These are phyloP conservation scores for Acidomyces sp. DNA, from an alignment of 495 filamentous ascomycete species.

Conservation along the genomic window DNA sequence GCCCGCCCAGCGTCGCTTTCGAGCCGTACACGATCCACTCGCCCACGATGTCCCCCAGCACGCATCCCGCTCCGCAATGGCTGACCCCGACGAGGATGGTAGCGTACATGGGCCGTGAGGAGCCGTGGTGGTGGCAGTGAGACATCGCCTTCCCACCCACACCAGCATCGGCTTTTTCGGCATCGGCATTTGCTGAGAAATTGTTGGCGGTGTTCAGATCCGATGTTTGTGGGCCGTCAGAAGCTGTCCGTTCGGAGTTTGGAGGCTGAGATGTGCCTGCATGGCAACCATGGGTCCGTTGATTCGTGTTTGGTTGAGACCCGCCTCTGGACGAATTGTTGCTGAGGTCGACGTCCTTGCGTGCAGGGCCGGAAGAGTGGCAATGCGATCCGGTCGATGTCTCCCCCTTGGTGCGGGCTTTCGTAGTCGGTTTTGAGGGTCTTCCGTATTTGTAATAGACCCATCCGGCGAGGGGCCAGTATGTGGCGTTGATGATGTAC, in stretches of 20 bases:
- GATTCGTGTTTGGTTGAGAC: no score
- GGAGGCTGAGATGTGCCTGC: background rate
- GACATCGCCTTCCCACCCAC: background rate
- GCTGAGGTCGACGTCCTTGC: no score
- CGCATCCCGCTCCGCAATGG: slow-evolving; percentile 26
- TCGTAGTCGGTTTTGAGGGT: background rate
- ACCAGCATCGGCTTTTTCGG: background rate
- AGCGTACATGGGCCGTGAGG: slow-evolving; percentile 18
- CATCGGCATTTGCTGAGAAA: background rate
- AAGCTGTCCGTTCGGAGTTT: background rate
- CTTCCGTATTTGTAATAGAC: background rate
- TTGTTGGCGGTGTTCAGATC: no score
- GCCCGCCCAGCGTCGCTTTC: slow-evolving; percentile 8
- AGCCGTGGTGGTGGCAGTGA: slow-evolving; percentile 7
- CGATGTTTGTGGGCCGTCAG: no score
- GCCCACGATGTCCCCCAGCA: slow-evolving; percentile 21
- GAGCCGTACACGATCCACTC: slow-evolving; percentile 26
- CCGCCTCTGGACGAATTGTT: no score
- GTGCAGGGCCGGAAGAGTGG: background rate
- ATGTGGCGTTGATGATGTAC: no score
- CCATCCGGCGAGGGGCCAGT: background rate
- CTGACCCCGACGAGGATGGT: slow-evolving; percentile 22
- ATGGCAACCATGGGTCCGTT: no score
- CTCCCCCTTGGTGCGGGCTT: background rate
- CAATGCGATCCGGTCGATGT: background rate